Conservation (phyloP, 441 rosid species). For the Corymbia calophylla region DNA sequence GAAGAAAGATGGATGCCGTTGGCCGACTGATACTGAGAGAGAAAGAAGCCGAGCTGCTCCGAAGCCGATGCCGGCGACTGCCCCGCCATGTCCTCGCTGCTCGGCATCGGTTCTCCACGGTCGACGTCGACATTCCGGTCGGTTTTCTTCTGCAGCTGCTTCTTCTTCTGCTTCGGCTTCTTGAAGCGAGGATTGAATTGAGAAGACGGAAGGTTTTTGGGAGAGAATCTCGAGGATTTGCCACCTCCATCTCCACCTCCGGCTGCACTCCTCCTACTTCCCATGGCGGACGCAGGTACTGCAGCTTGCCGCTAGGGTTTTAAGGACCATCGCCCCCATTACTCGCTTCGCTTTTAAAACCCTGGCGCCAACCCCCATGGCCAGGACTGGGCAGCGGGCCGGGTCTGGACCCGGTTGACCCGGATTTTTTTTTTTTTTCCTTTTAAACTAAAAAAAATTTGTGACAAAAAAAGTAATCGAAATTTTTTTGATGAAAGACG, state of each 20-base stretch:
- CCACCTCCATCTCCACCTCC: conserved; percentile 2
- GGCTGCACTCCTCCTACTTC: background rate
- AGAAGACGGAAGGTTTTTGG: background rate
- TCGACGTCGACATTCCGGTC: background rate
- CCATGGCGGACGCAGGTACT: background rate
- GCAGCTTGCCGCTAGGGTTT: background rate
- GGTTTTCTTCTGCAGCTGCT: conserved; percentile 12
- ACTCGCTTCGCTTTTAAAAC: background rate
- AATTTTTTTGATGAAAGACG: background rate
- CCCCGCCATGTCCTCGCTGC: background rate
- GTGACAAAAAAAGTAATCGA: background rate
- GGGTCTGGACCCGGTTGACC: background rate
- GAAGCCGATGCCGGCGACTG: conserved; percentile 18
- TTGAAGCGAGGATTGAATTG: conserved; percentile 1
- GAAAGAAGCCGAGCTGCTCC: conserved; percentile 51
- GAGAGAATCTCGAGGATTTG: conserved; percentile 8
- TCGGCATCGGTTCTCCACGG: background rate
- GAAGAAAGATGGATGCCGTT: conserved; percentile 52
- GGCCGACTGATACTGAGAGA: conserved; percentile 50
- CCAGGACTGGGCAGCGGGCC: background rate
- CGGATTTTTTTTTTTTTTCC: accelerated
- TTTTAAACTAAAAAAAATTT: background rate
- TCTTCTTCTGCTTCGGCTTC: conserved; percentile 1
- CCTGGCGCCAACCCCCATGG: background rate
- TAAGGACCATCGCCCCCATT: background rate